These are phyloP conservation scores for Hyphodiscus sp. DNA, from an alignment of 2,329 filamentous ascomycete genomes.

Conservation along the genomic window DNA sequence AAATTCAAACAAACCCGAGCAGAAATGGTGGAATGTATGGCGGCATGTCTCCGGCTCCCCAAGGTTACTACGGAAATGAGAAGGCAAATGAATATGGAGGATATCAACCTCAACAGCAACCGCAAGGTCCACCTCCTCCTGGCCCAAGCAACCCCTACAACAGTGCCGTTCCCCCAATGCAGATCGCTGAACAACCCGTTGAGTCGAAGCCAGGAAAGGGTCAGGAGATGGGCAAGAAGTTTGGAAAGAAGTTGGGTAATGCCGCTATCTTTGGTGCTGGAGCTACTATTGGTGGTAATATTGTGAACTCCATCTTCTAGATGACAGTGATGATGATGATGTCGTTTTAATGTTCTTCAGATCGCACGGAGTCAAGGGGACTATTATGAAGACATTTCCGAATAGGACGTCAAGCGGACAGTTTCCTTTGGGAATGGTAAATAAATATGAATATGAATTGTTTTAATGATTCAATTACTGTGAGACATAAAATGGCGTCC, in stretches of 20 bases:
- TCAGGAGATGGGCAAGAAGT: conserved; percentile 77
- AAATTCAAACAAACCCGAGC: conserved; percentile 47
- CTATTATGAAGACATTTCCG: not conserved
- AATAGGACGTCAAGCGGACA: too few relatives aligned
- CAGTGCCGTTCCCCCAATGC: conserved; percentile 65
- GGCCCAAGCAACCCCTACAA: conserved; percentile 57
- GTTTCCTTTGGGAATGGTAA: too few relatives aligned
- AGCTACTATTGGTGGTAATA: conserved; percentile 81
- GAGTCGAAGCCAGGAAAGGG: conserved; percentile 39
- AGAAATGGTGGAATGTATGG: conserved; percentile 3
- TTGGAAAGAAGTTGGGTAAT: conserved; percentile 88
- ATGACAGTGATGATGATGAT: not conserved
- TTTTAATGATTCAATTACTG: too few relatives aligned
- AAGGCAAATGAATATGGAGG: conserved; percentile 19
- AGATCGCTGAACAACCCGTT: conserved; percentile 52
- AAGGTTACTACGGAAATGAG: conserved; percentile 28
- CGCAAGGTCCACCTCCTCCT: conserved; percentile 32
- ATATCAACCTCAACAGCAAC: conserved; percentile 17
- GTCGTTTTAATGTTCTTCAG: not conserved
- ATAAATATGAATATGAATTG: too few relatives aligned
- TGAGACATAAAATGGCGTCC: too few relatives aligned
- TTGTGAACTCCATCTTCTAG: conserved; percentile 87
- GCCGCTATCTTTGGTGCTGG: conserved; percentile 87
- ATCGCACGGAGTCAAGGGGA: not conserved
- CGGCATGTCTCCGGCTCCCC: conserved; percentile 27